These are phyloP conservation scores for Fusarium fracticaudum DNA, from an alignment of 2,329 filamentous ascomycete genomes.

Conservation along the genomic window DNA sequence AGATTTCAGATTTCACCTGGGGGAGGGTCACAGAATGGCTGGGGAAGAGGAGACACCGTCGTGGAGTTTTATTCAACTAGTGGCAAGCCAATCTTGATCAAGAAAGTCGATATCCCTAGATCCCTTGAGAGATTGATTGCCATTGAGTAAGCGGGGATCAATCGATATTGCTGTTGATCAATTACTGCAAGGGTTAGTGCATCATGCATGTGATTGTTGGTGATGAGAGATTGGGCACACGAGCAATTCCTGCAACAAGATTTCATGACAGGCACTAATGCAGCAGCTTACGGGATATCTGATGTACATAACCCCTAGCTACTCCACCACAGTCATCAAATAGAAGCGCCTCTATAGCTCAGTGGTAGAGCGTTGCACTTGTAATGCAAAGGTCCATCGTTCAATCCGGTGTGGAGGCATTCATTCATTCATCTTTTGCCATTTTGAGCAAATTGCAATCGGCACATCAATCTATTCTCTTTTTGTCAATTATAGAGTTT, in stretches of 20 bases:
- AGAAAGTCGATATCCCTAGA: background rate
- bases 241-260: background rate
- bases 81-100: background rate
- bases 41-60: background rate
- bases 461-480: accelerated
- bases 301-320: accelerated
- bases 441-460: background rate
- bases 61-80: background rate
- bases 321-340: background rate
- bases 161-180: background rate
- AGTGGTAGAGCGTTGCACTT: slow-evolving; percentile 33
- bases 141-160: background rate
- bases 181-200: background rate
- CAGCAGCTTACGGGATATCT: accelerated
- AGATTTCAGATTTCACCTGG: background rate
- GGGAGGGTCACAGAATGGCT: background rate
- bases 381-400: slow-evolving; percentile 33
- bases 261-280: background rate
- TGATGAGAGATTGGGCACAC: background rate
- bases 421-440: background rate
- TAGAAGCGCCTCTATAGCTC: slow-evolving; percentile 24
- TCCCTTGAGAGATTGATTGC: background rate
- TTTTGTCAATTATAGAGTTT: background rate
- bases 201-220: background rate
- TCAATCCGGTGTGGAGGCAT: slow-evolving; percentile 32